Evolutionary conservation across 1,139 yeast species (phyloP), one percentile per base, ranked within the genome.

Genomic region (Pichia norvegensis): DNA sequence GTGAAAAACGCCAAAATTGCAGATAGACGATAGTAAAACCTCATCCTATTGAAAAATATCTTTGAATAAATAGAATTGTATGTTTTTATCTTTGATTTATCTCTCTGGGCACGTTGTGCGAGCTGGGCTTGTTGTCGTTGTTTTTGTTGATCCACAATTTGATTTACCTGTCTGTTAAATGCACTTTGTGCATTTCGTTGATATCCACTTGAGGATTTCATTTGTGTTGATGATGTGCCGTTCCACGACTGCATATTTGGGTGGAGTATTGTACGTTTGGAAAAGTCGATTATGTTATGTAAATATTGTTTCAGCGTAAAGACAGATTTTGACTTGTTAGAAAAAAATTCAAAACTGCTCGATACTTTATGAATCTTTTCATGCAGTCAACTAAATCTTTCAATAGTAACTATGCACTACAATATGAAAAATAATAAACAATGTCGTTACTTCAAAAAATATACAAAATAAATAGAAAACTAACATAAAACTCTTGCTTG

Each of bases 401-500:
- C n/a, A n/a, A n/a, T n/a, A n/a, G n/a, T n/a, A n/a, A n/a, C n/a
- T n/a, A n/a, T n/a, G n/a, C n/a, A n/a, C n/a, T n/a, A n/a, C n/a
- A n/a, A n/a, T n/a, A n/a, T n/a, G n/a, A n/a, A n/a, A n/a, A n/a
- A n/a, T n/a, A n/a, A n/a, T n/a, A n/a, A n/a, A n/a, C n/a, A n/a
- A n/a, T n/a, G n/a, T n/a, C n/a, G n/a, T n/a, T n/a, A n/a, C n/a
- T 8, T 25, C 29, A 29, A 29, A 29, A 29, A 29, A 14, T 13
- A 29, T 11, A 16, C 35, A 16, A 29, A 33, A 8, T 16, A 17
- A 35, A 4, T 16, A 20, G 4, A 20, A 13, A 35, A 19, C n/a
- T 62, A 78, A 61, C 83, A 78, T 22, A 76, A 63, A 43, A 81
- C 81, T 59, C 79, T 74, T 3, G 27, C 42, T 23, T 58, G 52